These are phyloP conservation scores for Balakata baccata DNA, from an alignment of 345 rosid genomes.

Conservation along the genomic window DNA sequence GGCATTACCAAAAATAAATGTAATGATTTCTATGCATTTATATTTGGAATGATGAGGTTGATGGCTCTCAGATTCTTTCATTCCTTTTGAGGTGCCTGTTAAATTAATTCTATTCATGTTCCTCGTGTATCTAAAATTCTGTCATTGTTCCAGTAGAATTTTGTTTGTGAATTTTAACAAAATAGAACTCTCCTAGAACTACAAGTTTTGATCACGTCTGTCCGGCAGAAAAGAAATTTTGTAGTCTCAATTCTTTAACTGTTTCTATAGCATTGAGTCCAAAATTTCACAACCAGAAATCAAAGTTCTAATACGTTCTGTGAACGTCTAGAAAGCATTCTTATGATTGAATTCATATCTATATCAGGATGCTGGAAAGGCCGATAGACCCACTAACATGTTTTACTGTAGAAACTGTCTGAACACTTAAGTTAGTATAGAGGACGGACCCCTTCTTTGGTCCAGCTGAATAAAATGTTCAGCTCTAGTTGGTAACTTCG, in stretches of 20 bases:
- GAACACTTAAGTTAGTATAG: not conserved
- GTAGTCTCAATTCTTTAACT: too few relatives aligned
- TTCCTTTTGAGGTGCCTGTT: not conserved
- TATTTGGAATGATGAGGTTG: not conserved
- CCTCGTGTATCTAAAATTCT: not conserved
- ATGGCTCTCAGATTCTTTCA: not conserved
- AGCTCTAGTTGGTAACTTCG: not conserved
- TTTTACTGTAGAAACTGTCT: not conserved
- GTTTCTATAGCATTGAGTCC: too few relatives aligned
- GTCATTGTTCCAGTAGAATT: not conserved
- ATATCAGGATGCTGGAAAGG: not conserved
- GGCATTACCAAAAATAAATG: not conserved
- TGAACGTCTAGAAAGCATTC: not conserved
- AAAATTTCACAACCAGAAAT: not conserved
- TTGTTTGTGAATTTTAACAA: not conserved
- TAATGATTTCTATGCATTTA: not conserved
- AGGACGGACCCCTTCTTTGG: not conserved
- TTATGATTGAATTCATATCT: not conserved
- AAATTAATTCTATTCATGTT: not conserved
- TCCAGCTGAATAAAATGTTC: not conserved
- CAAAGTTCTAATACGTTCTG: not conserved
- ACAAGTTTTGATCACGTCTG: not conserved
- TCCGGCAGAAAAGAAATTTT: not conserved
- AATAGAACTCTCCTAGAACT: not conserved
- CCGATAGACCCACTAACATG: slow-evolving; percentile 5